Evolutionary conservation across 805 yeast genomes (phyloP).

Genomic region (Wickerhamomyces xylosicus): DNA sequence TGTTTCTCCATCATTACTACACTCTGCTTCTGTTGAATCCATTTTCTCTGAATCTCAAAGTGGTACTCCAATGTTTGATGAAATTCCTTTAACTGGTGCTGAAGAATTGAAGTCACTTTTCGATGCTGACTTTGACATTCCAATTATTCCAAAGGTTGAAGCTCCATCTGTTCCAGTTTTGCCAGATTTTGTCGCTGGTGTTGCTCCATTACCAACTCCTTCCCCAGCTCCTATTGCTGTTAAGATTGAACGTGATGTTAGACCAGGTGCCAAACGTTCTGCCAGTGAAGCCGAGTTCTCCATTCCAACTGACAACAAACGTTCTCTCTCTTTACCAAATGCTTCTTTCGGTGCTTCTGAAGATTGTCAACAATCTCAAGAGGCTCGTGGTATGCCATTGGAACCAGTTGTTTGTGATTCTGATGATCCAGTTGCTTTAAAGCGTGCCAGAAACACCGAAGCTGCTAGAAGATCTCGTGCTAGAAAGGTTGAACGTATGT

Average conservation of each 20-base stretch:
- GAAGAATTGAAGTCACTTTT: conserved; percentile 55
- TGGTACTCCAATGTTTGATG: conserved; percentile 55
- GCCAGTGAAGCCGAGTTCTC: conserved; percentile 17
- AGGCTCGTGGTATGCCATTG: conserved; percentile 64
- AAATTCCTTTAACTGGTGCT: conserved; percentile 23
- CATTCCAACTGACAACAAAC: conserved; percentile 6
- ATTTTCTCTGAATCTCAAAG: conserved; percentile 31
- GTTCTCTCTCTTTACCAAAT: conserved; percentile 6
- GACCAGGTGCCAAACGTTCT: conserved; percentile 12
- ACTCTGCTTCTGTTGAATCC: conserved; percentile 56
- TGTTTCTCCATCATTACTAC: conserved; percentile 41
- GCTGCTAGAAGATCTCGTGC: conserved; percentile 96
- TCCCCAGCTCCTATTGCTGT: neutral
- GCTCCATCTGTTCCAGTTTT: conserved; percentile 18
- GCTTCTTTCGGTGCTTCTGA: conserved; percentile 55
- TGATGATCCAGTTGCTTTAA: conserved; percentile 61
- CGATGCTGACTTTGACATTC: conserved; percentile 24
- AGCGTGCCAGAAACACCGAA: conserved; percentile 92
- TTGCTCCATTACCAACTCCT: conserved; percentile 3
- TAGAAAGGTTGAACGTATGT: conserved; percentile 81
- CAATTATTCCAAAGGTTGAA: conserved; percentile 9
- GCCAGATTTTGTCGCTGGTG: conserved; percentile 9
- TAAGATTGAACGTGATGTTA: neutral
- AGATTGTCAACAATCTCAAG: conserved; percentile 65
- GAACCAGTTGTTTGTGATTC: conserved; percentile 52